These are phyloP conservation scores for Boletus rubropictus DNA, from an alignment of 768 basidiomycete genomes.

Conservation along the genomic window DNA sequence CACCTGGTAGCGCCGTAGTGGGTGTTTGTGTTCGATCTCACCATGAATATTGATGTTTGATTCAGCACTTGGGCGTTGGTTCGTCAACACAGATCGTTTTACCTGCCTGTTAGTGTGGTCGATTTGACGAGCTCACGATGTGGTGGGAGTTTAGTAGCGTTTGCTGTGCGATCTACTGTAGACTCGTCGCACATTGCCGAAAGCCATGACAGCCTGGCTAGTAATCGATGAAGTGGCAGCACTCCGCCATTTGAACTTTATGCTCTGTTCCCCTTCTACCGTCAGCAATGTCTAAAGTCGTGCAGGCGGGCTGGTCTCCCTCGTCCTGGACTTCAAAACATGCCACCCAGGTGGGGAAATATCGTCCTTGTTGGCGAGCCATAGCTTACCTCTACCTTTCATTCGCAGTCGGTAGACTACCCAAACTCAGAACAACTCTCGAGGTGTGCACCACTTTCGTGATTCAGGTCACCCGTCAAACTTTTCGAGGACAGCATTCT, in stretches of 20 bases:
- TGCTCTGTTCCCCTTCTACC: neutral
- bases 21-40: neutral
- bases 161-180: neutral
- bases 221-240: no score
- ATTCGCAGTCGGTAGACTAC: constrained; percentile 60
- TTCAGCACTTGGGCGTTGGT: neutral
- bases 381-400: neutral
- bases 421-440: constrained; percentile 57
- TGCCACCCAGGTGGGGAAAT: constrained; percentile 59
- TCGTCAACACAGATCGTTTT: neutral
- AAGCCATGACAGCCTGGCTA: no score
- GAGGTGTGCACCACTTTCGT: constrained; percentile 35
- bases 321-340: constrained; percentile 76
- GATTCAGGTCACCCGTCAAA: neutral
- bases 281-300: constrained; percentile 9
- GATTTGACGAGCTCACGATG: neutral
- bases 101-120: neutral
- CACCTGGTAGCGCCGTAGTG: constrained; percentile 9
- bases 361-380: neutral
- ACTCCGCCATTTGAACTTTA: neutral
- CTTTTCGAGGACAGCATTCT: constrained; percentile 51
- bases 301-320: constrained; percentile 50
- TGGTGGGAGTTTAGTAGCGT: neutral
- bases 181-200: neutral
- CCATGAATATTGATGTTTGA: neutral